phyloP scores from a whole-genome alignment of 2,329 filamentous ascomycete species.

The Microcyclosporella mali region DNA sequence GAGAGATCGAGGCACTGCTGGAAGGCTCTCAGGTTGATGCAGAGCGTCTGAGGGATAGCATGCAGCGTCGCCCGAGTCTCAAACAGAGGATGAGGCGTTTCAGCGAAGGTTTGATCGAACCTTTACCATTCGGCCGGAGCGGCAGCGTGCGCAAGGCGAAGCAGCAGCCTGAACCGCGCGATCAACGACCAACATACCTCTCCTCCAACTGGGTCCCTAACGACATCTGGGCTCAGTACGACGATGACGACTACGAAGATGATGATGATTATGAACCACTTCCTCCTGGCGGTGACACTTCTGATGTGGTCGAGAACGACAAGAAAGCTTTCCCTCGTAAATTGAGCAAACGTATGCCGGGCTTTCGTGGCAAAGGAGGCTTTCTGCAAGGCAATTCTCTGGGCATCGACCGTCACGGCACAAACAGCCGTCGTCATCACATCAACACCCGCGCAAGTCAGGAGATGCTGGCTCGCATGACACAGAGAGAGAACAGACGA shows the following conservation, averaged over 20 bases:
- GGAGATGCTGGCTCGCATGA: constrained; percentile 17
- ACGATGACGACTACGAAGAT: constrained; percentile 30
- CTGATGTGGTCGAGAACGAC: constrained; percentile 29
- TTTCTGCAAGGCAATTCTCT: constrained; percentile 52
- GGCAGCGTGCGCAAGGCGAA: constrained; percentile 12
- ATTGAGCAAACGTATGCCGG: constrained; percentile 31
- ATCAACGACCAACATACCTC: constrained; percentile 34
- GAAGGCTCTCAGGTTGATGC: constrained; percentile 2
- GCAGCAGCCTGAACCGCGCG: constrained; percentile 24
- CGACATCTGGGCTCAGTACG: constrained; percentile 56
- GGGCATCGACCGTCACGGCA: constrained; percentile 47
- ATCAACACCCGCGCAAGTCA: constrained; percentile 27
- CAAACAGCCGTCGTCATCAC: constrained; percentile 38
- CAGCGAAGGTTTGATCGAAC: constrained; percentile 40
- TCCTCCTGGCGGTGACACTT: constrained; percentile 43
- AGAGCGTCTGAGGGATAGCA: constrained; percentile 4
- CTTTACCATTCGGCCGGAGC: constrained; percentile 32
- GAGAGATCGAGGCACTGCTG: constrained; percentile 41
- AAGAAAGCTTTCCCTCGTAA: constrained; percentile 22
- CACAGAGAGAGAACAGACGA: constrained; percentile 8
- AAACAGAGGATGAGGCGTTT: constrained; percentile 41
- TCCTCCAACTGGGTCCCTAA: constrained; percentile 59
- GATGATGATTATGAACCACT: constrained; percentile 29
- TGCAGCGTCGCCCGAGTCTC: constrained; percentile 35
- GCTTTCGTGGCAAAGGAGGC: constrained; percentile 38